Conservation (phyloP, 345 rosid species). For the Syzygium grande region DNA sequence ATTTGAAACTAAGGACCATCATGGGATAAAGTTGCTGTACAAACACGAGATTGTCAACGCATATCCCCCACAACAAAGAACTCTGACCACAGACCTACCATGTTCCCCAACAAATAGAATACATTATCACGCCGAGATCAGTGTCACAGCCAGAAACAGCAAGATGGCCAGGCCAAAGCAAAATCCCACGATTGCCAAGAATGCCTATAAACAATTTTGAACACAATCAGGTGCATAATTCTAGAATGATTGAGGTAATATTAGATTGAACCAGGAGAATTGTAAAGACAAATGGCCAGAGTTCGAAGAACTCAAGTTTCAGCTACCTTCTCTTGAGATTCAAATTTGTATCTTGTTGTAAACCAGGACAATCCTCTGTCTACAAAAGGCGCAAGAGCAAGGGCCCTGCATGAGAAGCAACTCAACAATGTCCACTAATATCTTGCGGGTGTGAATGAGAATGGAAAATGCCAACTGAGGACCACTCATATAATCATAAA, state of each 20-base stretch:
- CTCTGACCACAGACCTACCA: neutral
- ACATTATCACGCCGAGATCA: constrained; percentile 45
- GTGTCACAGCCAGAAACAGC: constrained; percentile 54
- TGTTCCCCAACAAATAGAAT: neutral
- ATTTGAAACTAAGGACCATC: neutral
- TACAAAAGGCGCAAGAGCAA: constrained; percentile 86
- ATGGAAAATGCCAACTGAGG: neutral
- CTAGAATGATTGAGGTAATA: neutral
- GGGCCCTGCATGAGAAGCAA: constrained; percentile 47
- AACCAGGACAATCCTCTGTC: constrained; percentile 84
- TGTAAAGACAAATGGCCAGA: neutral
- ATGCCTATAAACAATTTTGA: constrained; percentile 58
- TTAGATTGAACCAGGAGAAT: neutral
- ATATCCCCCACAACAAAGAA: neutral
- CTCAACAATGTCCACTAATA: neutral
- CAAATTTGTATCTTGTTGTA: constrained; percentile 53
- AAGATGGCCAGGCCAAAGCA: constrained; percentile 73
- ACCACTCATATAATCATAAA: neutral
- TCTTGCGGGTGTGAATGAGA: neutral
- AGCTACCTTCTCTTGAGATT: constrained; percentile 67
- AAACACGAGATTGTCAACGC: neutral
- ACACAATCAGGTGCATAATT: no score
- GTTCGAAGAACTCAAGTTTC: neutral
- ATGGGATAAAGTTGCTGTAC: neutral
- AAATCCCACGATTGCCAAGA: constrained; percentile 46